These are phyloP conservation scores for Ceratorhiza oryzae-sativae DNA, from an alignment of 1,284 basidiomycete genomes.

Conservation along the genomic window DNA sequence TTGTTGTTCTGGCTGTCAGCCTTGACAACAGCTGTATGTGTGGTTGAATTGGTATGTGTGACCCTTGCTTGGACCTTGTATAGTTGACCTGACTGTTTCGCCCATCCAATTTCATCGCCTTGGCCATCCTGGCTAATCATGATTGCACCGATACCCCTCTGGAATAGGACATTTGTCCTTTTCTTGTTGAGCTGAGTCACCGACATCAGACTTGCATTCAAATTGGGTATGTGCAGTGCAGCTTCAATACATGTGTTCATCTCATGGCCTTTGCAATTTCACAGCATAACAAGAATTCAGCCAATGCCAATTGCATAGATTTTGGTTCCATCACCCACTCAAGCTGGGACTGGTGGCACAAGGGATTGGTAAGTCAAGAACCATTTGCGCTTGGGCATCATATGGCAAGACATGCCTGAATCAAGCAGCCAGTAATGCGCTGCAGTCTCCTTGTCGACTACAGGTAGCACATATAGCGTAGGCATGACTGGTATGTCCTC, in stretches of 20 bases:
- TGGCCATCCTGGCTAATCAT: neutral
- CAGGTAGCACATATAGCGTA: neutral
- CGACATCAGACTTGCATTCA: conserved; percentile 3
- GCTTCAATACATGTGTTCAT: neutral
- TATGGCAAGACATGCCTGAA: neutral
- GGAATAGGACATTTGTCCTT: neutral
- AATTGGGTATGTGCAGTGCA: conserved; percentile 4
- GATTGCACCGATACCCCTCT: neutral
- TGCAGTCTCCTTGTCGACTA: too few relatives aligned
- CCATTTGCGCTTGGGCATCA: conserved; percentile 6
- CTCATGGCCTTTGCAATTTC: neutral
- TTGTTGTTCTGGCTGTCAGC: neutral
- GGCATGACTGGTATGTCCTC: neutral
- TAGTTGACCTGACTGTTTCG: neutral
- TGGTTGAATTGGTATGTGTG: neutral
- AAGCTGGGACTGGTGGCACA: neutral
- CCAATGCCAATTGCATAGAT: conserved; percentile 7
- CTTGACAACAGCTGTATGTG: neutral
- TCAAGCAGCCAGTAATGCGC: neutral
- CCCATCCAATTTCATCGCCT: neutral
- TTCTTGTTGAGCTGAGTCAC: neutral
- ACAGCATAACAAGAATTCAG: neutral
- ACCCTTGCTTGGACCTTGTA: conserved; percentile 15
- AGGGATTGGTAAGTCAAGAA: conserved; percentile 1
- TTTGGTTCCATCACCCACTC: conserved; percentile 5